These are phyloP conservation scores for Nothophaeocryptopus gaeumannii DNA, from an alignment of 2,329 filamentous ascomycete genomes.

Conservation along the genomic window DNA sequence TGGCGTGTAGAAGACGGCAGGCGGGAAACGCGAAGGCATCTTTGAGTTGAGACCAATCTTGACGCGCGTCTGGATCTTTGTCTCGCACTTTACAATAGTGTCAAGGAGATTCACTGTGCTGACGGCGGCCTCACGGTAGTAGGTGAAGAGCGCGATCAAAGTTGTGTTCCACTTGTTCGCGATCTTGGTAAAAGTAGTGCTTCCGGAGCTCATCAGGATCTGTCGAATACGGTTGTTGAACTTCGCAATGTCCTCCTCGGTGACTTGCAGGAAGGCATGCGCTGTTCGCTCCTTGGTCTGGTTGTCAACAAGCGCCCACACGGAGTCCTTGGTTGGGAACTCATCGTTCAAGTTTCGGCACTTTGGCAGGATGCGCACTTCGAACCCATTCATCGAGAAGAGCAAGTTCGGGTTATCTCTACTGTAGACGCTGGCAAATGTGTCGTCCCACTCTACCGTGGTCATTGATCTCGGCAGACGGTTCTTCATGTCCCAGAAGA, in stretches of 20 bases:
- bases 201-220: constrained; percentile 99
- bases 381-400: constrained; percentile 97
- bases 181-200: constrained; percentile 98
- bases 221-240: constrained; percentile 99
- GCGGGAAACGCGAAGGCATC: constrained; percentile 98
- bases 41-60: constrained; percentile 99
- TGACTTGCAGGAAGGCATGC: constrained; percentile 95
- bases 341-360: constrained; percentile 92
- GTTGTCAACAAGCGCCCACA: constrained; percentile 96
- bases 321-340: constrained; percentile 95
- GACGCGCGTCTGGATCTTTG: constrained; percentile 97
- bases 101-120: constrained; percentile 92
- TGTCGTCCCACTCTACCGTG: constrained; percentile 98
- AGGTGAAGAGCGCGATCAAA: constrained; percentile 93
- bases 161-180: constrained; percentile 99
- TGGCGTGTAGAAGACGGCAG: constrained; percentile 96
- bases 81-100: constrained; percentile 98
- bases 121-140: constrained; percentile 95
- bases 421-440: constrained; percentile 96
- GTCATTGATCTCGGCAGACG: constrained; percentile 89
- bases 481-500: constrained; percentile 99
- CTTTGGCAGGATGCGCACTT: constrained; percentile 94
- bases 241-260: constrained; percentile 95
- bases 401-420: constrained; percentile 94
- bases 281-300: constrained; percentile 95